Evolutionary conservation across 148 eudicot species (phyloP).

Genomic region (Vaccinium macrocarpon): DNA sequence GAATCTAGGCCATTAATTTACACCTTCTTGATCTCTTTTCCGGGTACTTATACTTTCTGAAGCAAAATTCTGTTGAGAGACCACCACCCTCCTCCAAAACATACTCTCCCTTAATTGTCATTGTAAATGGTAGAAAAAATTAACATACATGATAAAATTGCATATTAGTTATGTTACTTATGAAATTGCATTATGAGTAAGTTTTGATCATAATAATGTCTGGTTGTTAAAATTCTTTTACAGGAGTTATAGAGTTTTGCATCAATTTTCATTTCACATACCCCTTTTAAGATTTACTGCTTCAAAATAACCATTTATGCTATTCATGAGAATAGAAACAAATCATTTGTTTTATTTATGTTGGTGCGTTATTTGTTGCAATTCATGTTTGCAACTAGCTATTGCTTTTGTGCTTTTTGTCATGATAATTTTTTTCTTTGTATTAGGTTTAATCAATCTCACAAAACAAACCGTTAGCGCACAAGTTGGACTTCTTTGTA

Average conservation of each 20-base stretch:
- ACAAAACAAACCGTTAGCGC: background rate
- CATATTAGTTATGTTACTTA: background rate
- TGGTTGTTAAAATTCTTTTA: background rate
- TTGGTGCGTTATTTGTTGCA: background rate
- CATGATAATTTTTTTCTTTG: background rate
- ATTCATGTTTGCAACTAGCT: background rate
- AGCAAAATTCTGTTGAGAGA: no score
- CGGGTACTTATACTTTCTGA: no score
- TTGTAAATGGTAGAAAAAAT: no score
- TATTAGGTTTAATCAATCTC: background rate
- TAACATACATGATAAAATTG: background rate
- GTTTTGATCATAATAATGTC: background rate
- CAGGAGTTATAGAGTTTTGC: background rate
- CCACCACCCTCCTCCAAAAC: no score
- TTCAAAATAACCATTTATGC: background rate
- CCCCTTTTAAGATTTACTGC: background rate
- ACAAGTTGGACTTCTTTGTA: background rate
- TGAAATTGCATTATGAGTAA: background rate
- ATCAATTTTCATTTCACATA: constrained; percentile 10
- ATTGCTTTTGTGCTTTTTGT: background rate
- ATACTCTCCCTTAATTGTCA: no score
- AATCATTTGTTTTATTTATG: constrained; percentile 10
- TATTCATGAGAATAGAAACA: constrained; percentile 16
- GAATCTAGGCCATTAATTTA: no score
- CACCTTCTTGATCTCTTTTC: no score